Evolutionary conservation across 2,329 filamentous ascomycete species (phyloP).

Genomic region (Phaeoacremonium minimum): DNA sequence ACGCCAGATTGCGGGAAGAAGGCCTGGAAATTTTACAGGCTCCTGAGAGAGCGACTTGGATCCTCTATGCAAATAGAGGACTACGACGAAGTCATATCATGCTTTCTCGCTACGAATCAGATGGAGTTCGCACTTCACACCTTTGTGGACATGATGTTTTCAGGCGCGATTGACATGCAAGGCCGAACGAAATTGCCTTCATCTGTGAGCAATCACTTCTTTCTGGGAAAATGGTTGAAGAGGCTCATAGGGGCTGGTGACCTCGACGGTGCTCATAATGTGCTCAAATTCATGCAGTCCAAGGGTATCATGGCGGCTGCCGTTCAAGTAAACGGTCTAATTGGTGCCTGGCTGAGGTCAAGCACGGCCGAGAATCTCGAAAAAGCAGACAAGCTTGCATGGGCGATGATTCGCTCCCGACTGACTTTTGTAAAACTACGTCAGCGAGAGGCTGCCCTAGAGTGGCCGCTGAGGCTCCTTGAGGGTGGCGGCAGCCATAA

Average conservation of each 20-base stretch:
- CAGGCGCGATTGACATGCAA: slow-evolving; percentile 45
- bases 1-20: slow-evolving; percentile 42
- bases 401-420: slow-evolving; percentile 71
- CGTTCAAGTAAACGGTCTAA: slow-evolving; percentile 76
- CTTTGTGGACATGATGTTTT: slow-evolving; percentile 87
- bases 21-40: slow-evolving; percentile 66
- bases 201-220: slow-evolving; percentile 66
- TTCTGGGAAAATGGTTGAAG: slow-evolving; percentile 87
- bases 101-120: slow-evolving; percentile 63
- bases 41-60: slow-evolving; percentile 57
- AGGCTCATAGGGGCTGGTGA: slow-evolving; percentile 71
- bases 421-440: slow-evolving; percentile 56
- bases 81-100: slow-evolving; percentile 70
- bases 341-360: slow-evolving; percentile 72
- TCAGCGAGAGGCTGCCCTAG: slow-evolving; percentile 21
- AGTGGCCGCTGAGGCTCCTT: slow-evolving; percentile 19
- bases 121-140: slow-evolving; percentile 66
- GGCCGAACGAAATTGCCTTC: slow-evolving; percentile 37
- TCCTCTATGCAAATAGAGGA: slow-evolving; percentile 63
- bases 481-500: slow-evolving; percentile 8
- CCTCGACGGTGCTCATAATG: slow-evolving; percentile 65
- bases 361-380: slow-evolving; percentile 48
- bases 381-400: slow-evolving; percentile 65
- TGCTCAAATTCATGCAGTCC: slow-evolving; percentile 71
- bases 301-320: slow-evolving; percentile 64